These are phyloP conservation scores for Rugiboletus extremiorientalis DNA, from an alignment of 1,284 basidiomycete genomes.

Conservation along the genomic window DNA sequence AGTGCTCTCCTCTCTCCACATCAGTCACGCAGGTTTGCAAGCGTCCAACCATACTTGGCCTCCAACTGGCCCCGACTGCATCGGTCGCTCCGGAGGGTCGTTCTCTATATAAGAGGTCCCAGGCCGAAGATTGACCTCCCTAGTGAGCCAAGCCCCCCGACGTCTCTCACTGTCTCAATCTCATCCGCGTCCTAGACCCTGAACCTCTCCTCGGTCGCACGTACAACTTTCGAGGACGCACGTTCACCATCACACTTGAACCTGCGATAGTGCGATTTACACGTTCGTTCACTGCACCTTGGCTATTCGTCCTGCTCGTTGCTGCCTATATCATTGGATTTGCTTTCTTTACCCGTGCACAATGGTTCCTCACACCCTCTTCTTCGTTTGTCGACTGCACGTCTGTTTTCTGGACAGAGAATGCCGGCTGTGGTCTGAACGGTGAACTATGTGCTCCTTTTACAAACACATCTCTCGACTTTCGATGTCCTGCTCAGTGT, in stretches of 20 bases:
- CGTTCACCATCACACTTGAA: constrained; percentile 52
- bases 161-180: constrained; percentile 5
- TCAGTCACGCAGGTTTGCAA: constrained; percentile 1
- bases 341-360: constrained; percentile 69
- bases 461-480: constrained; percentile 59
- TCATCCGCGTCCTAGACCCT: constrained; percentile 41
- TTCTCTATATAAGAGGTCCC: constrained; percentile 56
- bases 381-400: constrained; percentile 68
- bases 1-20: background rate
- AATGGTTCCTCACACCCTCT: constrained; percentile 67
- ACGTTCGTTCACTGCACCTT: constrained; percentile 48
- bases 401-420: constrained; percentile 65
- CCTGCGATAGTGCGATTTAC: constrained; percentile 50
- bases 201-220: constrained; percentile 54
- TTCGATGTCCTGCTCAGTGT: constrained; percentile 83
- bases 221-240: constrained; percentile 37
- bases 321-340: constrained; percentile 70
- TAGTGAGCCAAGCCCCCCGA: constrained; percentile 8
- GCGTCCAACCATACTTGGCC: constrained; percentile 9
- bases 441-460: constrained; percentile 71
- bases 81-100: background rate
- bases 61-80: constrained; percentile 23
- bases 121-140: constrained; percentile 56
- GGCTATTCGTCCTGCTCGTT: constrained; percentile 55
- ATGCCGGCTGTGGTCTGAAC: constrained; percentile 77